Evolutionary conservation across 345 rosid genomes (phyloP), one percentile per base, ranked within the genome.

Genomic region (Heritiera littoralis): DNA sequence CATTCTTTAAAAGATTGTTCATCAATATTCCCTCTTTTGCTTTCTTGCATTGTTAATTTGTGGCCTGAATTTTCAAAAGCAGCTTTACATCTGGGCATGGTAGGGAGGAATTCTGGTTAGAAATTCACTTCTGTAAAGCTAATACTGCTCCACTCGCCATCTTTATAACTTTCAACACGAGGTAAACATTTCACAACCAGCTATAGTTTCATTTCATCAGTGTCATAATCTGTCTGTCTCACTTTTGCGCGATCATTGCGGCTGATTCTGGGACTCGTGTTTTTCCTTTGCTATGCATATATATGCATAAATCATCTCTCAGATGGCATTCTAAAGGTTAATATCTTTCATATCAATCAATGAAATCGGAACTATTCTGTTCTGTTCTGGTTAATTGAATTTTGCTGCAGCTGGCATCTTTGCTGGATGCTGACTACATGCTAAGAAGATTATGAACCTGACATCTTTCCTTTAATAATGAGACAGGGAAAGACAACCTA

Each of bases 401-500:
- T 46, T 46, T 1, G 49, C 49, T 1, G 49, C 49, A 46, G 49
- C 49, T 46, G 49, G 10, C 49, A 46, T 46, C 49, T 9, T 46
- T 46, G 49, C 49, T 23, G 28, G 28, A 23, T 23, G 28, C 28
- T 46, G 49, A 46, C 49, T 9, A 40, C 43, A 61, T 23, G 28
- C 11, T 58, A 20, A 23, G 5, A 40, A 17, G 17, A 2, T 51
- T 9, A 48, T 49, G 68, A 51, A 49, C 48, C 15, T 32, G 30
- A 32, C 12, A 68, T 70, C 54, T 70, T 80, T 73, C 10, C 52
- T 35, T 76, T 60, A 20, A 49, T 63, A 77, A 67, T 45, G 72
- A 63, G 71, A 51, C 83, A 61, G 41, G 70, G 52, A 72, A 66
- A 40, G 70, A 63, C 79, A 10, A 81, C 55, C 64, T 67, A 77